Base-by-base conservation (phyloP, 2,329 filamentous ascomycete species). In the Fusarium sp. region DNA sequence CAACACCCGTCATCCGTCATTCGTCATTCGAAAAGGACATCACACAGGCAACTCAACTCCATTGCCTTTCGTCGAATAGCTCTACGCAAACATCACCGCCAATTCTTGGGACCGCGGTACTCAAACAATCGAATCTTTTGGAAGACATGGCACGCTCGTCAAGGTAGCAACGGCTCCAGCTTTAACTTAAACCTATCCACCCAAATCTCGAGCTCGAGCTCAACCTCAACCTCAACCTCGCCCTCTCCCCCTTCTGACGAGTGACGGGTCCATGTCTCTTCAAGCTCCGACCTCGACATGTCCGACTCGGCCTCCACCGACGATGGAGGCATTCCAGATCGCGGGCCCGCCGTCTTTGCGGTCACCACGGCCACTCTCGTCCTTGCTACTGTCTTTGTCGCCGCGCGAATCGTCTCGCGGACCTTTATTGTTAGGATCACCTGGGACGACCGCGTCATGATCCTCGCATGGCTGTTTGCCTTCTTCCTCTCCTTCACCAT, bases 391-490 rank as follows among this genome's bases (percentile, higher is more conserved):
- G 74, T 91, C 54, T 95, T 97, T 75, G 92, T 97, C 69, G 83
- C 83, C 40, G 85, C 92, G 34, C 89, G 94, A 54, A 83, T 97
- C 69, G 80, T 92, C 40, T 93, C 91, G 62, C 87, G 94, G 26
- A 83, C 87, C 48, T 87, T 85, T 45, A 89, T 97, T 48, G 90
- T 97, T 56, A 88, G 87, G 69, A 89, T 93, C 50, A 88, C 85
- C 55, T 86, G 87, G 82, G 93, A 97, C 78, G 94, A 97, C 82
- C 91, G 89, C 78, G 87, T 92, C 71, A 96, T 97, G 77, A 78
- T 93, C 12, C 68, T 92, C 39, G 93, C 94, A 55, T 97, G 93
- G 94, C 70, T 88, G 14, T 76, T 94, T 45, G 86, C 89, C 38
- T 86, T 91, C 67, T 91, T 88, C 34, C 80, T 93, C 38, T 89